A percentile compares a stretch with the other conserved stretches of the same genome.
Evolutionary conservation across 148 eudicot species (phyloP).

Genomic region (Fagopyrum tataricum): DNA sequence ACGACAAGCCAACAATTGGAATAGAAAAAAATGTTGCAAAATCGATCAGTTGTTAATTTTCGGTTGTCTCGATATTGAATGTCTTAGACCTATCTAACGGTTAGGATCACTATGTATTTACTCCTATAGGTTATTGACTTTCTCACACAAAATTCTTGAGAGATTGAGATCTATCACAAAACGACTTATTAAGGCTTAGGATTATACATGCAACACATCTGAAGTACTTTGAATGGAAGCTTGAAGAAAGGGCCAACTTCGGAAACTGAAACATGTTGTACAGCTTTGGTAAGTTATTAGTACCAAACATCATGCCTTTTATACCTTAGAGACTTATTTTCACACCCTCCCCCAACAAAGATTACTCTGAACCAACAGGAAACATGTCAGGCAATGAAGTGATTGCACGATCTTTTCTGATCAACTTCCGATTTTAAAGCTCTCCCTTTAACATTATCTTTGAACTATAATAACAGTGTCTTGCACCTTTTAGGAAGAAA

Average conservation of each 20-base stretch:
- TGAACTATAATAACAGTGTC: not conserved
- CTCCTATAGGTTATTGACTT: too few relatives aligned
- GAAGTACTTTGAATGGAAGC: too few relatives aligned
- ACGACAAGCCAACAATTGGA: slow-evolving; percentile 19
- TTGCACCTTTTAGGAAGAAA: not conserved
- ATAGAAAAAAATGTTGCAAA: not conserved
- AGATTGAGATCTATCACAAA: not conserved
- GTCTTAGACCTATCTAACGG: too few relatives aligned
- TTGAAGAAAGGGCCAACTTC: not conserved
- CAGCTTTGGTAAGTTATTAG: not conserved
- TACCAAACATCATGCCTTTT: not conserved
- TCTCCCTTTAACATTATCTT: not conserved
- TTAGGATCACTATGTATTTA: too few relatives aligned
- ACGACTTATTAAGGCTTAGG: not conserved
- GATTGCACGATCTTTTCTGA: not conserved
- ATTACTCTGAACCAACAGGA: not conserved
- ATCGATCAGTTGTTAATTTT: too few relatives aligned
- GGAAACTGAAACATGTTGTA: not conserved
- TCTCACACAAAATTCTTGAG: too few relatives aligned
- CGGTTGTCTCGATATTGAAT: too few relatives aligned
- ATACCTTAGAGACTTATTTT: not conserved
- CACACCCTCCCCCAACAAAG: not conserved
- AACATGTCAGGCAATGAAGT: not conserved
- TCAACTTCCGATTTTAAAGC: not conserved
- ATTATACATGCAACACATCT: too few relatives aligned